These are phyloP conservation scores for Solanum pinnatisectum DNA, from an alignment of 257 asterid genomes.

Conservation along the genomic window DNA sequence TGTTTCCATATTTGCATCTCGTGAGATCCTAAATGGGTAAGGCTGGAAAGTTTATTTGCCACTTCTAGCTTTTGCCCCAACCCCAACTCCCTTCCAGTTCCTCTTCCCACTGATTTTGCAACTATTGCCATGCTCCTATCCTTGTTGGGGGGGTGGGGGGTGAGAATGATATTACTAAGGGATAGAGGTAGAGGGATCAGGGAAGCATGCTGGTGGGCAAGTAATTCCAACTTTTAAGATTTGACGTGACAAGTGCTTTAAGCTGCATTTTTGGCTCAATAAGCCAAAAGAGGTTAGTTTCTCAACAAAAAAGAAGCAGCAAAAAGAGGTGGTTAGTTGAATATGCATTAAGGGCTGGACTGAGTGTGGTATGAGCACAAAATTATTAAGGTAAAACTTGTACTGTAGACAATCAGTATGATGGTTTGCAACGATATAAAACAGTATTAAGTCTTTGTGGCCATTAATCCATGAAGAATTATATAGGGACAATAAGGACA, in stretches of 20 bases:
- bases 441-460: neutral
- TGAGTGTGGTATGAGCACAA: neutral
- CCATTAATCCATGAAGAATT: neutral
- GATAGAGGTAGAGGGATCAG: neutral
- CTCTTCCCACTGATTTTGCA: neutral
- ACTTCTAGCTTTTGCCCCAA: neutral
- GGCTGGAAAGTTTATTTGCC: neutral
- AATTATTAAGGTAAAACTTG: neutral
- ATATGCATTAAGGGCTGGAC: neutral
- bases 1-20: neutral
- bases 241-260: neutral
- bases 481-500: neutral
- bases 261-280: neutral
- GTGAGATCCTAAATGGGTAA: neutral
- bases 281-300: neutral
- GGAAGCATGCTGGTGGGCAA: neutral
- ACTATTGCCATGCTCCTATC: neutral
- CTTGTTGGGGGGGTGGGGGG: no score
- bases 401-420: neutral
- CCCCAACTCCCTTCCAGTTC: neutral
- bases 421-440: neutral
- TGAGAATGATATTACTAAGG: neutral
- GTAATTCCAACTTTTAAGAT: neutral
- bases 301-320: neutral
- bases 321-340: neutral